Percentiles rank a stretch among this genome's conserved stretches.
These are phyloP conservation scores for Monosporascus sp. DNA, from an alignment of 2,329 filamentous ascomycete genomes.

Conservation along the genomic window DNA sequence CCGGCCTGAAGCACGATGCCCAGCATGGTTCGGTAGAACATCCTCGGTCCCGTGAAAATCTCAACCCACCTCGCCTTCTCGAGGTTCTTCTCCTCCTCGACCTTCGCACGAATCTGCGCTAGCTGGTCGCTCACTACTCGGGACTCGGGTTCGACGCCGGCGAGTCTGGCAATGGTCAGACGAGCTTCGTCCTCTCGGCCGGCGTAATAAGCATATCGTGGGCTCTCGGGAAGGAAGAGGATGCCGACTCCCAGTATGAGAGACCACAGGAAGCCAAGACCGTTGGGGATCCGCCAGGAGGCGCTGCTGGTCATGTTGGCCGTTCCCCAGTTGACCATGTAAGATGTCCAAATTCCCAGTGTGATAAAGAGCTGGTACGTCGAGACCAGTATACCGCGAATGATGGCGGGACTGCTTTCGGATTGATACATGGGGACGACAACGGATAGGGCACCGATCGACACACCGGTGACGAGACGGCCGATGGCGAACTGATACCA, in stretches of 20 bases:
- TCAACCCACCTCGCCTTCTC: slow-evolving; percentile 48
- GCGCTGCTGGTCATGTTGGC: slow-evolving; percentile 38
- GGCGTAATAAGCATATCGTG: slow-evolving; percentile 44
- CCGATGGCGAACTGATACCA: slow-evolving; percentile 65
- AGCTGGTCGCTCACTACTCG: slow-evolving; percentile 42
- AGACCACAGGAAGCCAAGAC: slow-evolving; percentile 51
- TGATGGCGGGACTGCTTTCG: slow-evolving; percentile 59
- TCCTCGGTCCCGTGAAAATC: slow-evolving; percentile 63
- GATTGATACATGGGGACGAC: slow-evolving; percentile 65
- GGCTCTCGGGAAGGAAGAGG: slow-evolving; percentile 50
- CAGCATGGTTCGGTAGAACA: slow-evolving; percentile 58
- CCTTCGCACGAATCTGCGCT: slow-evolving; percentile 45
- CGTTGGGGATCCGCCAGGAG: slow-evolving; percentile 60
- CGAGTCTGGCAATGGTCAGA: slow-evolving; percentile 40
- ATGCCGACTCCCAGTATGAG: slow-evolving; percentile 45
- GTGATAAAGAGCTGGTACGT: slow-evolving; percentile 68
- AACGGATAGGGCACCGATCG: slow-evolving; percentile 60
- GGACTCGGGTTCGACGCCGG: slow-evolving; percentile 35
- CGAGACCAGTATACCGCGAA: slow-evolving; percentile 58
- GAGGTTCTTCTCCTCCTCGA: slow-evolving; percentile 40
- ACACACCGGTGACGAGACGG: slow-evolving; percentile 60
- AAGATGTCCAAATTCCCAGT: slow-evolving; percentile 56
- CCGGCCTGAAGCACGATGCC: slow-evolving; percentile 59
- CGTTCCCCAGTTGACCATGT: slow-evolving; percentile 59
- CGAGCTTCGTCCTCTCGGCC: slow-evolving; percentile 45